phyloP scores from a whole-genome alignment of 306 rosid genomes.

The Dalbergia cochinchinensis region DNA sequence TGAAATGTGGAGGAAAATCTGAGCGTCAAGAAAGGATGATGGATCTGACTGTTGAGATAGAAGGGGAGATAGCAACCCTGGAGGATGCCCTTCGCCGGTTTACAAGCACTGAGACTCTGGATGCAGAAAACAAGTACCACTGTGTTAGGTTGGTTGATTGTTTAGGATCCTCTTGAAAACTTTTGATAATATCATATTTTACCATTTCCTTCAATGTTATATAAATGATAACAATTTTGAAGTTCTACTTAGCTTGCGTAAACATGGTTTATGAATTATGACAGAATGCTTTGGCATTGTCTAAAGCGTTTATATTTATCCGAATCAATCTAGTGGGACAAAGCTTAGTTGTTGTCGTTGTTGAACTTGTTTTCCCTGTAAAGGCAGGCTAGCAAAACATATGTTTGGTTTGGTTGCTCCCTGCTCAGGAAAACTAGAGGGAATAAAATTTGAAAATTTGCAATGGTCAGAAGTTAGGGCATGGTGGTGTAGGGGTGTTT shows the following conservation, averaged over 20 bases:
- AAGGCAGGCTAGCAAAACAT: background rate
- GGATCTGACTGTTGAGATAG: constrained; percentile 95
- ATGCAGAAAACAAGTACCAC: constrained; percentile 90
- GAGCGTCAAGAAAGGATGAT: constrained; percentile 92
- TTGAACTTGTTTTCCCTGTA: background rate
- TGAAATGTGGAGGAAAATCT: constrained; percentile 84
- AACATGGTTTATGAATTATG: too few relatives aligned
- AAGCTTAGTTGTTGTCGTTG: too few relatives aligned
- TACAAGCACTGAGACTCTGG: constrained; percentile 80
- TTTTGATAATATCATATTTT: constrained; percentile 12
- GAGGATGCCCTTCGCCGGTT: constrained; percentile 85
- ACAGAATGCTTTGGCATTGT: too few relatives aligned
- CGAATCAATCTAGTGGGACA: too few relatives aligned
- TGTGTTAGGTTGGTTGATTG: constrained; percentile 74
- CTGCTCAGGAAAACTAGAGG: background rate
- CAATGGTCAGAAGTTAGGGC: background rate
- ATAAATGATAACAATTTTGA: background rate
- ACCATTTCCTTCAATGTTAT: background rate
- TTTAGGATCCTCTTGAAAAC: constrained; percentile 19
- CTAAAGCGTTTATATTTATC: too few relatives aligned
- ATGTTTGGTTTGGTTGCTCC: background rate
- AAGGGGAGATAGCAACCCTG: constrained; percentile 80
- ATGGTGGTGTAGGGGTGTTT: constrained; percentile 7
- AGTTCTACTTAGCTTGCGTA: background rate
- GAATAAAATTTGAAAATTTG: background rate